Percentiles rank a stretch among this genome's conserved stretches.
Conservation (phyloP, 1,284 basidiomycete genomes). For the Ganoderma multipileum region DNA sequence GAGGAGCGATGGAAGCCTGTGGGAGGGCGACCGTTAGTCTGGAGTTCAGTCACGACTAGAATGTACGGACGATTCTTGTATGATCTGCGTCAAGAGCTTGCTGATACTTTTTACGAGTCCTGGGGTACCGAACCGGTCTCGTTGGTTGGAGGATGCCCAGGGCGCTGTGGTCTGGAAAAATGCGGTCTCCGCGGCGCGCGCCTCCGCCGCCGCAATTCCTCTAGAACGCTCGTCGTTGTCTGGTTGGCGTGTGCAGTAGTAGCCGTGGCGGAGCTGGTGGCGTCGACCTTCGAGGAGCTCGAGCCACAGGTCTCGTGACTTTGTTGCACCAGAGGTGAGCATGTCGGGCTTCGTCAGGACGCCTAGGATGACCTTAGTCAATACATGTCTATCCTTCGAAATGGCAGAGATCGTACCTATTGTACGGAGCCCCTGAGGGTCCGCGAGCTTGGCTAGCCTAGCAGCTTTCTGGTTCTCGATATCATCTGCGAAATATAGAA, state of each 20-base stretch:
- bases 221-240: constrained; percentile 59
- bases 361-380: constrained; percentile 50
- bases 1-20: constrained; percentile 51
- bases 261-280: constrained; percentile 59
- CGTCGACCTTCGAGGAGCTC: constrained; percentile 56
- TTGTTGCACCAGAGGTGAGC: constrained; percentile 52
- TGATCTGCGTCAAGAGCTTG: constrained; percentile 49
- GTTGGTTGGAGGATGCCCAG: constrained; percentile 55
- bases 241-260: constrained; percentile 70
- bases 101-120: constrained; percentile 63
- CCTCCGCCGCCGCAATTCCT: constrained; percentile 44
- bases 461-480: constrained; percentile 69
- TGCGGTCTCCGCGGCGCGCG: constrained; percentile 46
- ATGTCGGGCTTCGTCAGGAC: constrained; percentile 72
- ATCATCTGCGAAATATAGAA: constrained; percentile 52
- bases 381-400: background rate
- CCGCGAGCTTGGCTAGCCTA: constrained; percentile 56
- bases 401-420: constrained; percentile 51
- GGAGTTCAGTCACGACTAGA: background rate
- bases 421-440: constrained; percentile 59
- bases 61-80: constrained; percentile 18
- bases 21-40: background rate
- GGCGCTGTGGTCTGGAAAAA: constrained; percentile 59
- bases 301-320: constrained; percentile 52
- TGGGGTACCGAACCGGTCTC: constrained; percentile 60